Conservation (phyloP, 257 asterid genomes). For the Echites panduratus region DNA sequence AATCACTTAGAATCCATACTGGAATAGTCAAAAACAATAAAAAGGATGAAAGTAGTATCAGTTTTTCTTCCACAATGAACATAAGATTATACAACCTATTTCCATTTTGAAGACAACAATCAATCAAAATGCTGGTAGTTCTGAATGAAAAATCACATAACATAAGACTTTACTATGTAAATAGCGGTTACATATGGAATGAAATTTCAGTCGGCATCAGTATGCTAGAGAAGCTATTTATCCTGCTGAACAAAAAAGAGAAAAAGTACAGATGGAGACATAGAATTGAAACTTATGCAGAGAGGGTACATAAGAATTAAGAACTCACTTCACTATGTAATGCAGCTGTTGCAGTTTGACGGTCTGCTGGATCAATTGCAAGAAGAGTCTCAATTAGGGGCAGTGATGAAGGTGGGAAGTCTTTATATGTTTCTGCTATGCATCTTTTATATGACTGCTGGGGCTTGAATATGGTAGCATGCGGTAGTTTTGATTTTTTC, state of each 20-base stretch:
- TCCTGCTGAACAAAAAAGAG: not conserved
- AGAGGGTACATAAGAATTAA: conserved; percentile 28
- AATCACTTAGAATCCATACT: conserved; percentile 1
- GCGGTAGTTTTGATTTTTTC: conserved; percentile 79
- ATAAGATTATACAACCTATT: not conserved
- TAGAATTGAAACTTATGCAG: not conserved
- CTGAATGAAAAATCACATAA: not conserved
- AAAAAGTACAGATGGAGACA: not conserved
- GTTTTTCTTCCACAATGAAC: not conserved
- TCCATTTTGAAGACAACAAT: not conserved
- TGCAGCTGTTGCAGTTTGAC: conserved; percentile 72
- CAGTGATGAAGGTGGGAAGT: conserved; percentile 71
- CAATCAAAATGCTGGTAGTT: no score
- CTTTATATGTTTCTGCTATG: conserved; percentile 59
- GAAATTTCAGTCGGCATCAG: not conserved
- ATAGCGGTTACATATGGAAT: not conserved
- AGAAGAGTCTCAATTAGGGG: conserved; percentile 74
- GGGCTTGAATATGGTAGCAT: conserved; percentile 82
- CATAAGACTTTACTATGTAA: not conserved
- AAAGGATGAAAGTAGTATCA: not conserved
- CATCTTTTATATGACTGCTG: conserved; percentile 77
- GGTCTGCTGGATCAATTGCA: conserved; percentile 74
- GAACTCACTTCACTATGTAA: conserved; percentile 64
- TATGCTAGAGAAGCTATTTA: not conserved
- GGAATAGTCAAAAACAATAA: not conserved